Base-by-base conservation (phyloP, 140 eudicot genomes). In the Flaveria floridana region DNA sequence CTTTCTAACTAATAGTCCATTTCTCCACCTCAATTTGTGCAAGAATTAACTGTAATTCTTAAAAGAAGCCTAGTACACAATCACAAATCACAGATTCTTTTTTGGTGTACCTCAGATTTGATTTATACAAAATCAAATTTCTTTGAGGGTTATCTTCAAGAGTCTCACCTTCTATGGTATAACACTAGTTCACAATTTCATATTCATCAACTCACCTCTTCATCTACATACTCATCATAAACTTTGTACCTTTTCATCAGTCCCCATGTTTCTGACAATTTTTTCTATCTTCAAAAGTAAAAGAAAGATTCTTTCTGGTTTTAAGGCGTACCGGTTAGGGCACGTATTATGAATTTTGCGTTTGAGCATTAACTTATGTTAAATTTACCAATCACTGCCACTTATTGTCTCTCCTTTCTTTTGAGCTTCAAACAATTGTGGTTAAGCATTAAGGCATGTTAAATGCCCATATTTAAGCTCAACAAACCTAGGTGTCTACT, bases 381-480 rank as follows among this genome's bases (percentile, higher is more conserved):
- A 58, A 58, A 3, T 34, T 58, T 34, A 58, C 37, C 65, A 58
- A 58, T 58, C 37, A 58, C 63, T 56, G 12, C 28, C 28, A 20
- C 3, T 56, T 56, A 19, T 56, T 56, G 28, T 19, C 13, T 56
- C 63, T 56, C 14, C 28, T 19, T 56, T 56, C 63, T 56, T 19
- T 56, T 8, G 14, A 56, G 8, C 28, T 56, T 18, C 63, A 52
- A 52, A 52, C 50, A 13, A 14, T 50, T n/a, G 7, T 25, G 3
- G 18, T 5, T 56, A 10, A 56, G 30, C 64, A 56, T 18, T 20
- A 56, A 19, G 15, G 13, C 39, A 20, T 23, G 39, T 59, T 59
- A 59, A 23, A 59, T 23, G 64, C 64, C 26, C 64, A 7, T 56
- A 16, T 56, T 56, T 18, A 59, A 59, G 37, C 65, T 10, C 65